Conservation (phyloP, 257 asterid species). For the Apocynum venetum region DNA sequence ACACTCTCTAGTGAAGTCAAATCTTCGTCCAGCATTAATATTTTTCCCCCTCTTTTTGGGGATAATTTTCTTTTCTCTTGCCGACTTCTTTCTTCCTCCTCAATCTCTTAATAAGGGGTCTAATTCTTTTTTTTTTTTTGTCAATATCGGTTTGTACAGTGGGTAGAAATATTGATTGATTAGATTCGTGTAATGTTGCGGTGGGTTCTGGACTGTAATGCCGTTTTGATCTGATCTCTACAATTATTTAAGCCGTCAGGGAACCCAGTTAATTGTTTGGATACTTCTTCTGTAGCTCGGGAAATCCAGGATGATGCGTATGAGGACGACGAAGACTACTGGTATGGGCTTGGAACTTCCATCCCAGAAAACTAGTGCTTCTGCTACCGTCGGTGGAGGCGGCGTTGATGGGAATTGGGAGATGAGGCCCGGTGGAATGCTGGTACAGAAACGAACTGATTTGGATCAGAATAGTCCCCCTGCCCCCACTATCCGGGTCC, state of each 20-base stretch:
- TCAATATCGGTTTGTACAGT: neutral
- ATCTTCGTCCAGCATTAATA: neutral
- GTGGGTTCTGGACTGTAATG: neutral
- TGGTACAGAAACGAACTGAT: slow-evolving; percentile 43
- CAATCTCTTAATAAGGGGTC: neutral
- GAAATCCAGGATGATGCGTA: slow-evolving; percentile 51
- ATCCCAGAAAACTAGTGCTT: slow-evolving; percentile 10
- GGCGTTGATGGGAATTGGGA: slow-evolving; percentile 37
- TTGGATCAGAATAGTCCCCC: slow-evolving; percentile 26
- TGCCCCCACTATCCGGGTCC: slow-evolving; percentile 40
- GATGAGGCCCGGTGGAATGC: slow-evolving; percentile 54
- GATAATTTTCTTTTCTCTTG: neutral
- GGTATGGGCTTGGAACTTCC: slow-evolving; percentile 15
- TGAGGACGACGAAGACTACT: slow-evolving; percentile 41
- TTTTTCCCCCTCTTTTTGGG: neutral
- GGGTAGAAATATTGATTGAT: neutral
- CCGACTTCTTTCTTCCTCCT: neutral
- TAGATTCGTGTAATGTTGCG: slow-evolving; percentile 8
- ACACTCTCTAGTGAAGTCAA: neutral
- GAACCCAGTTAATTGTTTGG: neutral
- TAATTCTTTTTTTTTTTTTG: neutral
- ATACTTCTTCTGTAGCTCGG: neutral
- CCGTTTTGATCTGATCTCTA: slow-evolving; percentile 5
- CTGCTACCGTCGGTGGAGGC: slow-evolving; percentile 27
- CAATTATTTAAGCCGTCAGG: neutral